Evolutionary conservation across 306 rosid genomes (phyloP), one percentile per base, ranked within the genome.

Genomic region (Gastrolobium bilobum): DNA sequence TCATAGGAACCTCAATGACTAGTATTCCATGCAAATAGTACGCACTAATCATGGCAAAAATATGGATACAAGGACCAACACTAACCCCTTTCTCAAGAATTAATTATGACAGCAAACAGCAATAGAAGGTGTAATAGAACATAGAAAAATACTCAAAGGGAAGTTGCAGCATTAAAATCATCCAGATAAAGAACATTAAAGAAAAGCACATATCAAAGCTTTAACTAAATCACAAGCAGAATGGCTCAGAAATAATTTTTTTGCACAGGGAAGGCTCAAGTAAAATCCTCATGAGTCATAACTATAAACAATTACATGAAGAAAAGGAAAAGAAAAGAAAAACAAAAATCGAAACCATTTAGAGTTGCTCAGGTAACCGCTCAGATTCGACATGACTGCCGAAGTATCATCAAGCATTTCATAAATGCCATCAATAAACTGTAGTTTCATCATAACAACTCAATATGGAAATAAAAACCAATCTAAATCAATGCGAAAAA

Each of bases 301-400:
- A 46, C 35, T 4, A 53, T 53, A 44, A 20, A 42, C 34, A 50
- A 35, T 5, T 14, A 13, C 30, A 57, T 1, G 15, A 44, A 13
- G 7, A 1, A 8, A 29, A 38, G 2, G 5, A 37, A 6, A 4
- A 42, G 0, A 3, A 51, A 26, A 4, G 4, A 7, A 2, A 39
- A 20, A 26, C 2, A 33, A 47, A 59, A 9, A 42, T 29, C 2
- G 5, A 43, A 44, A 50, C 1, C 4, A 53, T 43, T 31, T 7
- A 10, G 53, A 47, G 81, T 71, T 82, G 87, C 78, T 83, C 83
- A 83, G 84, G 39, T 86, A 86, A 82, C 89, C 82, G 77, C 86
- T 82, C 86, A 82, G 88, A 14, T 69, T 82, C 79, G 77, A 68
- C 88, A 82, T 40, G 46, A 56, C 58, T 82, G 84, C 77, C 82